Evolutionary conservation across 2,329 filamentous ascomycete species (phyloP), one percentile per base, ranked within the genome.

Genomic region (Aspergillus novofumigatus): DNA sequence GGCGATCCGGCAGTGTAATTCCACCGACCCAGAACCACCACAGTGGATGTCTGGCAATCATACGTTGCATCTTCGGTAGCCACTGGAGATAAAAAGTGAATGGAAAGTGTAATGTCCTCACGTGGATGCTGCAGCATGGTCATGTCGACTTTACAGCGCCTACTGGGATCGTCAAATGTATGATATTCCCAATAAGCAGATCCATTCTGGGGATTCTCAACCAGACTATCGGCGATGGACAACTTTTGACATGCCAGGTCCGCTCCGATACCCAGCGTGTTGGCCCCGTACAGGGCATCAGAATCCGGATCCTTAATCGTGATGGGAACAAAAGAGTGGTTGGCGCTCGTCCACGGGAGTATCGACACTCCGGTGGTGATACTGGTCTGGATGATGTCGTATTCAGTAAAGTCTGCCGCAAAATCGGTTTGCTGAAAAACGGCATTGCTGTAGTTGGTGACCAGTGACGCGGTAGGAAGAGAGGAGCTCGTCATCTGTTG

Each of bases 321-420:
- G 3, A 72, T 50, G 4, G 70, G 70, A 2, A 69, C 56, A 20
- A 72, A 72, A 1, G 70, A 71, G 25, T 67, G 60, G 20, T 70
- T 68, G 8, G 69, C 56, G 25, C 66, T 67, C 1, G 69, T 72
- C 70, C 70, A 72, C 0, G 70, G 56, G 4, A 72, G 57, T 54
- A 71, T 61, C 4, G 69, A 66, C 2, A 71, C 61, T 0, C 69
- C 69, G 28, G 69, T 72, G 17, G 65, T 71, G 41, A 72, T 71
- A 44, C 70, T 72, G 7, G 67, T 70, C 49, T 72, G 69, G 10
- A 72, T 72, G 35, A 72, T 53, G 41, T 72, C 69, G 55, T 72
- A 72, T 49, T 72, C 69, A 2, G 69, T 71, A 26, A 72, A 72
- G 35, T 72, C 67, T 2, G 65, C 67, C 0, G 70, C 66, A 55